Evolutionary conservation across 179 eudicot species (phyloP), one percentile per base, ranked within the genome.

Genomic region (Sideroxylon spinosum): DNA sequence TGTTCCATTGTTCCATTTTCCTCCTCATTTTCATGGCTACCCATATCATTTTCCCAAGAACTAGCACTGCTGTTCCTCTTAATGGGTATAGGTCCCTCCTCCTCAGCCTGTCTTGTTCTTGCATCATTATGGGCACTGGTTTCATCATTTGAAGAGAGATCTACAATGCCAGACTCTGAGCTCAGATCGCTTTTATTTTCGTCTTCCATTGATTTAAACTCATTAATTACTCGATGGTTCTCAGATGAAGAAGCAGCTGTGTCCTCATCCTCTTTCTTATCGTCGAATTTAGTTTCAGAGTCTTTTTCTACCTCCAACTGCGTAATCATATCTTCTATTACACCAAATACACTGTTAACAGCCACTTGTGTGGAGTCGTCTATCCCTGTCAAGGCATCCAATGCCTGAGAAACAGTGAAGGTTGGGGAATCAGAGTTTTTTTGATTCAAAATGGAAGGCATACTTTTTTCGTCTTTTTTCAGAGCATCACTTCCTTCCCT

Each of bases 331-430:
- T 86, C 86, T 87, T 94, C 99, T 75, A 96, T 82, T 62, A 89
- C 99, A 85, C 91, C 86, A 78, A 94, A 94, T 4, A 96, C 97
- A 81, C 93, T 92, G 75, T 89, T 92, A 76, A 96, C 98, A 81
- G 99, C 99, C 84, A 87, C 80, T 82, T 96, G 99, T 37, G 98
- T 96, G 44, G 99, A 94, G 85, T 96, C 98, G 83, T 96, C 99
- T 78, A 96, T 79, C 22, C 94, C 97, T 25, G 94, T 81, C 60
- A 96, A 86, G 78, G 96, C 91, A 80, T 91, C 94, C 0, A 96
- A 87, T 84, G 97, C 98, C 83, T 91, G 90, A 80, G 97, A 78
- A 77, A 91, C 93, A 79, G 64, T 81, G 82, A 96, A 93, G 66
- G 73, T 65, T 62, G 92, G 81, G 60, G 85, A 16, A 79, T 64